phyloP scores from a whole-genome alignment of 2,329 filamentous ascomycete species.

The Tolypocladium amazonense region DNA sequence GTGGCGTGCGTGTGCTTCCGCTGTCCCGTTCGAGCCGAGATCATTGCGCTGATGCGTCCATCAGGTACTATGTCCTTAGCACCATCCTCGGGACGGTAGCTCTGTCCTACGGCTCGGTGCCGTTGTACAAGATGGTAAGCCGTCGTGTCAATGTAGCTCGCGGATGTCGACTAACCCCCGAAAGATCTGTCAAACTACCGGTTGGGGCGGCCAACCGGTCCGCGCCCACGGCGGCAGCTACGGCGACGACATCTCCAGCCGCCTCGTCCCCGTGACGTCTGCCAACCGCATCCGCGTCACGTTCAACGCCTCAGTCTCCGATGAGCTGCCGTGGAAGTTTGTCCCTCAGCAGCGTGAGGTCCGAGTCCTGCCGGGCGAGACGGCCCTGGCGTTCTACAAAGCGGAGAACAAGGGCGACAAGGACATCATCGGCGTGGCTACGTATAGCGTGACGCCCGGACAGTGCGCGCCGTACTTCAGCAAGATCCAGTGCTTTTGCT shows the following conservation, averaged over 20 bases:
- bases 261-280: constrained; percentile 69
- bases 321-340: constrained; percentile 96
- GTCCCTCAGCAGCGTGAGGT: constrained; percentile 94
- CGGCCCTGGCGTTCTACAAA: constrained; percentile 93
- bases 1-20: constrained; percentile 24
- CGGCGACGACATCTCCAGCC: constrained; percentile 56
- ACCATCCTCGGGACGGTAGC: constrained; percentile 71
- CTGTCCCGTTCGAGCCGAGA: not conserved
- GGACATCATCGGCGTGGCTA: constrained; percentile 96
- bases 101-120: constrained; percentile 73
- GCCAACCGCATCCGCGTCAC: constrained; percentile 86
- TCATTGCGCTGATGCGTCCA: constrained; percentile 8
- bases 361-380: constrained; percentile 88
- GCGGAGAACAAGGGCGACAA: constrained; percentile 82
- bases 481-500: constrained; percentile 99
- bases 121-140: constrained; percentile 74
- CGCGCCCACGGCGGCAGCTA: constrained; percentile 55
- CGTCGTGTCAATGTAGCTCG: not conserved
- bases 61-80: constrained; percentile 63
- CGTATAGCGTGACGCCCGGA: constrained; percentile 91
- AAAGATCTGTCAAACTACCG: constrained; percentile 69
- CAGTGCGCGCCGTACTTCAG: constrained; percentile 97
- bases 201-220: constrained; percentile 88
- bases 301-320: constrained; percentile 91
- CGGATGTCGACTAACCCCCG: not conserved